These are phyloP conservation scores for Drosera capensis DNA, from an alignment of 148 eudicot species.

Conservation along the genomic window DNA sequence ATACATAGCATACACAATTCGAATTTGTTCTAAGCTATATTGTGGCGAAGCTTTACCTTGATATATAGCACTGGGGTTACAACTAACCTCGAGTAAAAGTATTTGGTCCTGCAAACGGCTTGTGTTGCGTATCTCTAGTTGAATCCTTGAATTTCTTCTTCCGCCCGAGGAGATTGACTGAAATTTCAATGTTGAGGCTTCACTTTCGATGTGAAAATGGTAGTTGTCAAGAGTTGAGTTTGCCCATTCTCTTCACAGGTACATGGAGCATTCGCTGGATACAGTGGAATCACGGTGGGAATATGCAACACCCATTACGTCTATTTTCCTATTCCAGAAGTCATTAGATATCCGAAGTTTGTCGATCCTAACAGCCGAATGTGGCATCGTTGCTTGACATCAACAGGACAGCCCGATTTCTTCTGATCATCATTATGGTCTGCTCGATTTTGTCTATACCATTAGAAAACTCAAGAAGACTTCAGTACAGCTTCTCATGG, in stretches of 20 bases:
- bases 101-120: no score
- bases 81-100: no score
- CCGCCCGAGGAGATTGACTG: no score
- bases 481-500: no score
- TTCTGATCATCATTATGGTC: slow-evolving; percentile 20
- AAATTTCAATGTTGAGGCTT: not conserved
- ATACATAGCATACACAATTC: no score
- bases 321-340: slow-evolving; percentile 95
- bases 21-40: no score
- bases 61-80: no score
- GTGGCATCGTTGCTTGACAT: slow-evolving; percentile 99
- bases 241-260: slow-evolving; percentile 50
- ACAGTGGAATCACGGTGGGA: slow-evolving; percentile 94
- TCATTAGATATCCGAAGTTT: slow-evolving; percentile 63
- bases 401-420: slow-evolving; percentile 99
- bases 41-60: no score
- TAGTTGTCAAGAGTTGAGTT: no score
- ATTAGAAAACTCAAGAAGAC: no score
- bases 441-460: not conserved
- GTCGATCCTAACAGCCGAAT: slow-evolving; percentile 95
- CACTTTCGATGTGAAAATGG: not conserved
- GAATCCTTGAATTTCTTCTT: no score
- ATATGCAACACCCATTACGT: slow-evolving; percentile 92
- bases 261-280: slow-evolving; percentile 99
- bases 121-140: no score